Base-by-base conservation (phyloP, 768 basidiomycete species). In the Mycena metata region DNA sequence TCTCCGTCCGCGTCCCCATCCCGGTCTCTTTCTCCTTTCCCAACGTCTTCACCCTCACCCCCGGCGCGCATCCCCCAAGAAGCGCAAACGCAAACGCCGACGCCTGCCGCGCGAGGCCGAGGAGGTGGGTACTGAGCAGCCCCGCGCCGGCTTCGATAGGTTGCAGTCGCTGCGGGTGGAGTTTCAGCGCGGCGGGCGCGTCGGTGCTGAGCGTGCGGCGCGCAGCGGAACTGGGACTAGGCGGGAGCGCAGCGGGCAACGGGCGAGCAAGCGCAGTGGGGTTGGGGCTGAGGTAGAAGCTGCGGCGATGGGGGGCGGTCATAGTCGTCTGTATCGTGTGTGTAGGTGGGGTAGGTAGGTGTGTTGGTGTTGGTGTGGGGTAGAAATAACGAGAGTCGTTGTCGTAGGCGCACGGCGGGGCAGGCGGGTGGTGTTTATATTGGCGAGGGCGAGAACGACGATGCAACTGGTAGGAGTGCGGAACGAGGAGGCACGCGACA, bases 251-350 rank as follows among this genome's bases (percentile, higher is more conserved):
- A 19, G 17, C n/a, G 43, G 17, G 43, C 30, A 9, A 12, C n/a
- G 26, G 10, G 57, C 54, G 36, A 41, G 13, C 35, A 21, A 21
- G 23, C 10, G 23, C n/a, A 7, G 36, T 24, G 42, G 46, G 33
- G 50, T n/a, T 24, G 26, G 45, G 24, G n/a, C 49, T 60, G 46
- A 69, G 69, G 51, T 69, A 54, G 69, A 69, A 66, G 64, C 69
- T 69, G 64, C 69, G 68, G 41, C 51, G 67, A 43, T 54, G 67
- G 21, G 67, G 16, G 43, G 54, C 26, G 54, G 56, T 49, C 11
- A 21, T 46, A n/a, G n/a, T 30, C 36, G 35, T 26, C 36, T 41
- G 33, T 17, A 2, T 21, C n/a, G 30, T 47, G 30, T 26, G 46
- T 39, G 47, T 60, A 26, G 21, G 57, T 35, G 15, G 24, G 33